Evolutionary conservation across 805 yeast species (phyloP), one percentile per base, ranked within the genome.

Genomic region (Pachysolen tannophilus): DNA sequence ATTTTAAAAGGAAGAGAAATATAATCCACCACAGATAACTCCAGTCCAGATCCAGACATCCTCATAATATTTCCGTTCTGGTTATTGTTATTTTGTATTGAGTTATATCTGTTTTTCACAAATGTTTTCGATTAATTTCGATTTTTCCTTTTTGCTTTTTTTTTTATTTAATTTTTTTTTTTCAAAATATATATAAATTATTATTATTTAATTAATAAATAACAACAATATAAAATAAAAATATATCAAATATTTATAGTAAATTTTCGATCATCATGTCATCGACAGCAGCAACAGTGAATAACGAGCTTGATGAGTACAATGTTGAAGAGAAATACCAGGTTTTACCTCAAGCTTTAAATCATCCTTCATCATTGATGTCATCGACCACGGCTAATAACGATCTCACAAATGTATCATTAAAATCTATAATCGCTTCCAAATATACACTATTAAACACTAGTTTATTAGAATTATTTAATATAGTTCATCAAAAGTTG

Each of bases 341-440:
- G 5, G 8, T 23, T 11, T 11, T 23, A 23, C 13, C 13, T 11
- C 13, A 24, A 3, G 20, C 23, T 16, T 37, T 15, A 24, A 33
- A 34, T 16, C 38, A 42, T 18, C 38, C 45, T 25, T 41, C 44
- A 13, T 28, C 44, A 14, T 27, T 43, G 14, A 17, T 40, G 27
- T 30, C 43, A 9, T 37, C 38, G 4, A 30, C 38, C 7, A 26
- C 38, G 15, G 38, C 26, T 4, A 32, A 26, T 8, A 36, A 30
- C 8, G 45, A 43, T 26, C 20, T 45, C 13, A 32, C 39, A 15
- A 45, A 48, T 10, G 40, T 58, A 2, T 55, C 65, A 3, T 34
- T 60, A 26, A 49, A 60, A 33, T 52, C 63, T 1, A 55, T 55
- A 36, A 36, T 56, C 13, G 61, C 60, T 1, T 48, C 64, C 9